Conservation (phyloP, 768 basidiomycete genomes). For the Tylopilus cervinicoccineus region DNA sequence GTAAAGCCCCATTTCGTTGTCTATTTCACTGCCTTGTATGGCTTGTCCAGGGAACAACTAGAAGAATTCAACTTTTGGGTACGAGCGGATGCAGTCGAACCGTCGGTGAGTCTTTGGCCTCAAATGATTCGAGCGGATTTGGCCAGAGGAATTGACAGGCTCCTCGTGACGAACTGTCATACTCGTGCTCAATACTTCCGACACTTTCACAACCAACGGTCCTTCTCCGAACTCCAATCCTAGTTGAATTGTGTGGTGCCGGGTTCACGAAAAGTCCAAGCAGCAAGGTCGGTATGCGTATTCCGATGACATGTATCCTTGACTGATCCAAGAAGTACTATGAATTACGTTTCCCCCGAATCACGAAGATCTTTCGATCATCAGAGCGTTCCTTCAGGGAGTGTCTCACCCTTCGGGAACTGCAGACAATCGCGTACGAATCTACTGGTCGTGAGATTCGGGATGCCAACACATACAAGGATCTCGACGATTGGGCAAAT, state of each 20-base stretch:
- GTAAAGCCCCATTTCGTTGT: slow-evolving; percentile 61
- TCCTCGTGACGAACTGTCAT: slow-evolving; percentile 38
- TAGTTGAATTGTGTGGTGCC: slow-evolving; percentile 75
- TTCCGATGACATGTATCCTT: background rate
- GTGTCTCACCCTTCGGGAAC: slow-evolving; percentile 42
- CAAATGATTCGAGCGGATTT: background rate
- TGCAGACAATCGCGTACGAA: slow-evolving; percentile 53
- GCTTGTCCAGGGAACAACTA: slow-evolving; percentile 58
- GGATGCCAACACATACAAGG: slow-evolving; percentile 38
- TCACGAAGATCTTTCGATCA: slow-evolving; percentile 62
- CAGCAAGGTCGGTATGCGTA: slow-evolving; percentile 44
- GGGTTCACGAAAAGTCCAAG: slow-evolving; percentile 71
- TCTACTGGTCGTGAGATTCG: slow-evolving; percentile 48
- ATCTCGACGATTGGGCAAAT: slow-evolving; percentile 44
- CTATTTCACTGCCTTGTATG: slow-evolving; percentile 77
- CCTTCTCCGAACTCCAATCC: slow-evolving; percentile 57
- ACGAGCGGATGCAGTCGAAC: slow-evolving; percentile 25
- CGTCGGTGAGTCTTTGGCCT: slow-evolving; percentile 10
- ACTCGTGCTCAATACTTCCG: slow-evolving; percentile 48
- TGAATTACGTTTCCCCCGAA: slow-evolving; percentile 78
- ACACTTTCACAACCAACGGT: slow-evolving; percentile 50
- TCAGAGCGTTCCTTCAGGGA: slow-evolving; percentile 66
- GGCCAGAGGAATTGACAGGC: slow-evolving; percentile 2
- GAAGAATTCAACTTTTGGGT: slow-evolving; percentile 72
- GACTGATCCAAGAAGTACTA: slow-evolving; percentile 51